Evolutionary conservation across 1,139 yeast species (phyloP).

Genomic region (Yamadazyma aaseri): DNA sequence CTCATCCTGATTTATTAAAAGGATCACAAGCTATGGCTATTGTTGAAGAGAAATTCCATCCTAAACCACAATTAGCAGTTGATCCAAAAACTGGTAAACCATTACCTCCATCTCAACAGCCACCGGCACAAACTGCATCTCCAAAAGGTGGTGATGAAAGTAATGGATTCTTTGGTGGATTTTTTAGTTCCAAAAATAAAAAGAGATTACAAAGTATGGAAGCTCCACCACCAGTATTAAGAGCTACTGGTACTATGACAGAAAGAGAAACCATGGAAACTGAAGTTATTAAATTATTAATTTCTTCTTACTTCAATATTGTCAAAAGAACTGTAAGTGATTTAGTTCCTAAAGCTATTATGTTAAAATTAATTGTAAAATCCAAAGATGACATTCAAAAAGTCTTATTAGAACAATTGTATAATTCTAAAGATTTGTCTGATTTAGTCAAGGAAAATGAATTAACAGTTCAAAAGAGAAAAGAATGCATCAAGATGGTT

Average conservation of each 20-base stretch:
- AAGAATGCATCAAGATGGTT: conserved; percentile 93
- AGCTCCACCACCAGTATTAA: conserved; percentile 92
- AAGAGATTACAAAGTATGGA: conserved; percentile 95
- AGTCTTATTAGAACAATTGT: conserved; percentile 82
- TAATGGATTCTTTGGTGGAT: conserved; percentile 90
- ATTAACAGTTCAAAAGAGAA: conserved; percentile 88
- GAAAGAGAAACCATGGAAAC: conserved; percentile 97
- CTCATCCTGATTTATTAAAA: conserved; percentile 93
- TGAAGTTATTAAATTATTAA: conserved; percentile 90
- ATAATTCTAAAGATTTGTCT: conserved; percentile 70
- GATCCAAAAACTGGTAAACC: conserved; percentile 95
- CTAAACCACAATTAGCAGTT: conserved; percentile 73
- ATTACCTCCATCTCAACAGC: conserved; percentile 46
- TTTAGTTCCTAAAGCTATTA: conserved; percentile 90
- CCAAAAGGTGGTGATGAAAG: conserved; percentile 37
- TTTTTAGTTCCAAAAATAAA: conserved; percentile 88
- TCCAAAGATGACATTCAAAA: conserved; percentile 89
- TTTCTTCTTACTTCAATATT: conserved; percentile 84
- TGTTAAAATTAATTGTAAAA: conserved; percentile 83
- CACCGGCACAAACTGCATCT: conserved; percentile 25
- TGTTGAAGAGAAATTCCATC: conserved; percentile 88
- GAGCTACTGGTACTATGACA: conserved; percentile 92
- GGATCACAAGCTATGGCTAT: conserved; percentile 96
- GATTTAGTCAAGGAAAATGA: conserved; percentile 91
- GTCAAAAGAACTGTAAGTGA: conserved; percentile 94